Evolutionary conservation across 2,329 filamentous ascomycete genomes (phyloP), one percentile per base, ranked within the genome.

Genomic region (Chaetomiaceae sp.): DNA sequence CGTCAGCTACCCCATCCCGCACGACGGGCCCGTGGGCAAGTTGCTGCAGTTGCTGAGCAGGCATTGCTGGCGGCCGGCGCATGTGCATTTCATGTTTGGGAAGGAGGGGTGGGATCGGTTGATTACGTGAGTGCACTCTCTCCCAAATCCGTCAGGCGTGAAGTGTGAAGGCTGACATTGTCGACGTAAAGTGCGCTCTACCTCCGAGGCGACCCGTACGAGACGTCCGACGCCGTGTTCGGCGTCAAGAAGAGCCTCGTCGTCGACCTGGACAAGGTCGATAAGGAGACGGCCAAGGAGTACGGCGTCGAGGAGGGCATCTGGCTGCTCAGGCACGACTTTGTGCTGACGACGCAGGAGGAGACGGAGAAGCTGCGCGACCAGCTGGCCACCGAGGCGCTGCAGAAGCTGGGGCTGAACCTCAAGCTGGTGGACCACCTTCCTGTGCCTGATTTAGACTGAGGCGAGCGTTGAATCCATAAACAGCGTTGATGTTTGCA

Each of bases 71-170:
- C 73, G 89, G 48, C 89, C 89, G 1, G 81, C 84, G 19, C 89
- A 94, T 69, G 81, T 92, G 76, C 89, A 94, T 69, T 94, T 94
- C 64, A 94, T 95, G 88, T 91, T 95, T 71, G 82, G 85, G 66
- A 91, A 89, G 74, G 69, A 77, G 31, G 87, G 88, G 0, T 91
- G 81, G 72, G 89, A 95, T 73, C 81, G 86, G 66, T 71, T 95
- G 63, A 86, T 94, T 65, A 95, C 89, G 88, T 91, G 75, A 59
- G 84, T 83, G 9, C 31, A 3, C 17, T 14, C 23, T 4, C 17
- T 14, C 20, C 43, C 25, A n/a, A n/a, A n/a, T n/a, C n/a, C n/a
- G n/a, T n/a, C n/a, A n/a, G n/a, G n/a, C n/a, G 12, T 14, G 31
- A 14, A 34, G 9, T 34, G 6, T 5, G 19, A 27, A 17, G 19